Evolutionary conservation across 495 filamentous ascomycete species (phyloP), one percentile per base, ranked within the genome.

Genomic region (Trichoderma parareesei): DNA sequence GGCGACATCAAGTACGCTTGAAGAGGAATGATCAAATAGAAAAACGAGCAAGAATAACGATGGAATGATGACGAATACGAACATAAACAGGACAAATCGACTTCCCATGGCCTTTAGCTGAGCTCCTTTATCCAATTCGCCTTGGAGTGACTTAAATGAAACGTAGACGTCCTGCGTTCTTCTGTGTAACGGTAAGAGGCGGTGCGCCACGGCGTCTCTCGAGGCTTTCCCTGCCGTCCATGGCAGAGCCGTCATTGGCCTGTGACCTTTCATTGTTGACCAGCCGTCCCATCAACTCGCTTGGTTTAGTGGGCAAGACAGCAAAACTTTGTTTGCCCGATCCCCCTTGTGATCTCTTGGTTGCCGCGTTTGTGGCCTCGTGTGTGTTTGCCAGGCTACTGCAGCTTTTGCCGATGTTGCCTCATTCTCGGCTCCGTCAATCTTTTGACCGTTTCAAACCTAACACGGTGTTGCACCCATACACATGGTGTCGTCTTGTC

Each of bases 1-100:
- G 53, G 53, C 27, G 53, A 57, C 53, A 37, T 57, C 53, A 57
- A 57, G 18, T 57, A 57, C 33, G 53, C 53, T 57, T 57, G 27
- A 57, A 57, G 46, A 27, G 46, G 20, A 8, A 49, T n/a, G n/a
- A 20, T 5, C 8, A 46, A 46, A n/a, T 13, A 46, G 8, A 7
- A 46, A 7, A 46, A n/a, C 13, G 43, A 16, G 13, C 5, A 27
- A 27, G 3, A 49, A 4, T 8, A 18, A 49, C 20, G 46, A 49
- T 8, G 4, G 16, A 2, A 27, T 16, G 44, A 49, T 20, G 16
- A 27, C 46, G 9, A 18, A 7, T 9, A 14, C 43, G 3, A 49
- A 18, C 46, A 9, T 49, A 18, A 49, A 49, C 20, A 49, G 3
- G 9, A 18, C 1, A 27, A 49, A 18, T 49, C 8, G 16, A 7